phyloP scores from a whole-genome alignment of 495 filamentous ascomycete species.

The Daldinia vernicosa region DNA sequence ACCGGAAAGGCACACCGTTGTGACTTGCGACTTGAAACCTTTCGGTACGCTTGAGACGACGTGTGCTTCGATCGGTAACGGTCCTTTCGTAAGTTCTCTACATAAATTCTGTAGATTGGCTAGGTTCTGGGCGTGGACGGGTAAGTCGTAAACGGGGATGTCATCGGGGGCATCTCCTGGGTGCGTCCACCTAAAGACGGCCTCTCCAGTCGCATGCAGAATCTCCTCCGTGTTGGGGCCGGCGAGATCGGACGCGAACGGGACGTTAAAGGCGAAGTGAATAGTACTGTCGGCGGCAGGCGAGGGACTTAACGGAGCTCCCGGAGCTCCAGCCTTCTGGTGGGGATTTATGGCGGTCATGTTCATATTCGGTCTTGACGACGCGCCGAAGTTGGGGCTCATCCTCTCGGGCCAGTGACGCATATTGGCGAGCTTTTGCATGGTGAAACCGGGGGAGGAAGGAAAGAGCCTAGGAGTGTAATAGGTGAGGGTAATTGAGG shows the following conservation, averaged over 20 bases:
- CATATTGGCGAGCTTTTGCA: slow-evolving; percentile 90
- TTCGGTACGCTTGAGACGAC: slow-evolving; percentile 86
- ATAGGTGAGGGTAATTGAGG: slow-evolving; percentile 26
- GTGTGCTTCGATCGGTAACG: slow-evolving; percentile 78
- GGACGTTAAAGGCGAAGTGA: slow-evolving; percentile 87
- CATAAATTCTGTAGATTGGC: slow-evolving; percentile 79
- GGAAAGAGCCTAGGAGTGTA: slow-evolving; percentile 37
- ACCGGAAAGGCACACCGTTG: slow-evolving; percentile 89
- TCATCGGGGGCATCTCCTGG: slow-evolving; percentile 85
- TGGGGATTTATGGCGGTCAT: slow-evolving; percentile 72
- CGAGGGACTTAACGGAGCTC: slow-evolving; percentile 70
- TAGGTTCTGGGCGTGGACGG: slow-evolving; percentile 86
- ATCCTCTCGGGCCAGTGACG: slow-evolving; percentile 95
- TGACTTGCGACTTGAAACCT: slow-evolving; percentile 75
- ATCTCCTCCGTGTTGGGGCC: slow-evolving; percentile 93
- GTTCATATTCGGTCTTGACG: slow-evolving; percentile 73
- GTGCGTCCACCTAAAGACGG: slow-evolving; percentile 89
- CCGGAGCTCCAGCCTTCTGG: slow-evolving; percentile 71
- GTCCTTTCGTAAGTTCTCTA: slow-evolving; percentile 73
- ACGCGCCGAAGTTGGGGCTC: slow-evolving; percentile 81
- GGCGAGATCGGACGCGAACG: slow-evolving; percentile 88
- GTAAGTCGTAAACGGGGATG: slow-evolving; percentile 82
- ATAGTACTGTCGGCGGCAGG: slow-evolving; percentile 73
- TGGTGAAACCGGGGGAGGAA: slow-evolving; percentile 56
- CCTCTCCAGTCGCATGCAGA: slow-evolving; percentile 83